A percentile compares a stretch with the other conserved stretches of the same genome.
phyloP scores from a whole-genome alignment of 768 basidiomycete species.

The Clavulina sp. region DNA sequence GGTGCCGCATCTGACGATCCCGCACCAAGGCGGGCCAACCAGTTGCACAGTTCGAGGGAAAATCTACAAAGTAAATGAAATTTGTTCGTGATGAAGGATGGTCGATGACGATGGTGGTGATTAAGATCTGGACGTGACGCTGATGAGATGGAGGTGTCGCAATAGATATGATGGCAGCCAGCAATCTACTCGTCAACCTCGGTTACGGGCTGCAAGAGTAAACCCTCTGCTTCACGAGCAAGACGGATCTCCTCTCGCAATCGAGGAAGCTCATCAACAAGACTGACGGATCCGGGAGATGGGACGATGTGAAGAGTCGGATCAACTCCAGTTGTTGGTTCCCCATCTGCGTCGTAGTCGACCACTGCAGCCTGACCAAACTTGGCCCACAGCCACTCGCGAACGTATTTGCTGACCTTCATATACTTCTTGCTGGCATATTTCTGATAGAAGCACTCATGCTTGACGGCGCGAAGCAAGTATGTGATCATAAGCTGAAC shows the following conservation, averaged over 20 bases:
- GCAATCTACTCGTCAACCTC: no score
- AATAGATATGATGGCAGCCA: no score
- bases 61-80: no score
- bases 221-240: no score
- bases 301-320: conserved; percentile 5
- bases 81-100: no score
- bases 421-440: conserved; percentile 70
- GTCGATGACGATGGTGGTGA: no score
- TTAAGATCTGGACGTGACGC: no score
- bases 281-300: not conserved
- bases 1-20: no score
- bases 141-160: no score
- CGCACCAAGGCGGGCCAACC: no score
- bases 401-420: conserved; percentile 75
- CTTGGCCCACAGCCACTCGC: conserved; percentile 65
- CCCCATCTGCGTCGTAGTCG: conserved; percentile 5
- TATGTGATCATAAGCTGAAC: conserved; percentile 84
- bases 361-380: conserved; percentile 37
- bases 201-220: no score
- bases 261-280: not conserved
- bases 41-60: no score
- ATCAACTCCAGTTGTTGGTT: conserved; percentile 5
- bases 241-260: not conserved
- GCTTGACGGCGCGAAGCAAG: conserved; percentile 49
- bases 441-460: conserved; percentile 74